Base-by-base conservation (phyloP, 208 protist species). In the Endotrypanum monterogeii region DNA sequence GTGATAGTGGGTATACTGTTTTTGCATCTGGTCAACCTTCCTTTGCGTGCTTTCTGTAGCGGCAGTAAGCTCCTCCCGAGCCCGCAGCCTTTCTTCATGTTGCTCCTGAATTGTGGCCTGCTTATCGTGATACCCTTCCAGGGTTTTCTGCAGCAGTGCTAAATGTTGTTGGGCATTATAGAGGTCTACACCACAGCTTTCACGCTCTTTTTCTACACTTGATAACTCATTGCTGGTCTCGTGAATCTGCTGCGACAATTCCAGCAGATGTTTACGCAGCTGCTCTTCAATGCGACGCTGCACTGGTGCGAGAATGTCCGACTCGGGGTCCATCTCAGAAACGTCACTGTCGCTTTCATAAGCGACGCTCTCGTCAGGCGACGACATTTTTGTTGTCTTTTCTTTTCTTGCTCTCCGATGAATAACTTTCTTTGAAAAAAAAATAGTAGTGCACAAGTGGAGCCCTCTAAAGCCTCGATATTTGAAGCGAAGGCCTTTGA, bases 91-190 rank as follows among this genome's bases (percentile, higher is more conserved):
- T 44, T 97, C 91, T 44, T 97, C 94, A 50, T 96, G 86, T 57
- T 95, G 76, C 60, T 88, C 82, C 58, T 96, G 81, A 57, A 92
- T 87, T 12, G 81, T 76, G 1, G 74, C 41, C n/a, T 94, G 86
- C 55, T 94, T 96, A 54, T 97, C 95, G 71, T 99, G 89, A 8
- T 88, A 84, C 67, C 89, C 94, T 74, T 98, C 97, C 37, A 98
- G 88, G 1, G 88, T 87, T 67, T 98, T 90, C 67, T 99, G 96
- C 51, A 98, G 82, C 76, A 95, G 97, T 0, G 96, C 96, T 14
- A 98, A 88, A 61, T 98, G 95, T 71, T 98, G 97, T 74, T 98
- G 97, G 5, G 96, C 89, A 65, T 96, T 96, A 83, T 99, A 99
- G 41, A 98, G 85, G 71, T 99, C 91, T n/a, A 98, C 97, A 83